phyloP scores from a whole-genome alignment of 345 rosid species.

The Anacardium occidentale region DNA sequence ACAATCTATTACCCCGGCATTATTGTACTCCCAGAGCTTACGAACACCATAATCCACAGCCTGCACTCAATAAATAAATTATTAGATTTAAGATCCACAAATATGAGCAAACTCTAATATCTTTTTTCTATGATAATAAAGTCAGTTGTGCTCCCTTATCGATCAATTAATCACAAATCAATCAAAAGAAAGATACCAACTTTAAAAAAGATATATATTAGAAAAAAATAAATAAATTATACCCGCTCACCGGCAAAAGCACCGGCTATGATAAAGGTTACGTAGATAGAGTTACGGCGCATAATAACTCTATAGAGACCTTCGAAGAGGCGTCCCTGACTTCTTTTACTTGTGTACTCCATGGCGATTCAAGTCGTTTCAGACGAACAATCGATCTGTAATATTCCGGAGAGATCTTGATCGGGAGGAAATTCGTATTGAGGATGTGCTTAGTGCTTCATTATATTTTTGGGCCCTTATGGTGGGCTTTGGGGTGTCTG shows the following conservation, averaged over 20 bases:
- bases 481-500: too few relatives aligned
- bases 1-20: slow-evolving; percentile 67
- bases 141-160: neutral
- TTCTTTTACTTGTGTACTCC: slow-evolving; percentile 53
- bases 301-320: slow-evolving; percentile 69
- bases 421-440: too few relatives aligned
- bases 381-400: neutral
- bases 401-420: too few relatives aligned
- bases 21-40: slow-evolving; percentile 86
- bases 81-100: neutral
- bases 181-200: neutral
- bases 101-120: neutral
- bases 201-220: neutral
- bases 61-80: slow-evolving; percentile 40
- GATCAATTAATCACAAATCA: slow-evolving; percentile 1
- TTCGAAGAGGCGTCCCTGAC: slow-evolving; percentile 67
- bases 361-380: slow-evolving; percentile 34
- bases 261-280: slow-evolving; percentile 91
- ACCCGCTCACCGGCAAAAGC: slow-evolving; percentile 94
- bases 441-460: too few relatives aligned
- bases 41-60: slow-evolving; percentile 97
- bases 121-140: neutral
- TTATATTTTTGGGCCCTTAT: too few relatives aligned
- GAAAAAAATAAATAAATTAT: too few relatives aligned
- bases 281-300: slow-evolving; percentile 96